Conservation (phyloP, 306 rosid genomes). For the Pyrus communis region DNA sequence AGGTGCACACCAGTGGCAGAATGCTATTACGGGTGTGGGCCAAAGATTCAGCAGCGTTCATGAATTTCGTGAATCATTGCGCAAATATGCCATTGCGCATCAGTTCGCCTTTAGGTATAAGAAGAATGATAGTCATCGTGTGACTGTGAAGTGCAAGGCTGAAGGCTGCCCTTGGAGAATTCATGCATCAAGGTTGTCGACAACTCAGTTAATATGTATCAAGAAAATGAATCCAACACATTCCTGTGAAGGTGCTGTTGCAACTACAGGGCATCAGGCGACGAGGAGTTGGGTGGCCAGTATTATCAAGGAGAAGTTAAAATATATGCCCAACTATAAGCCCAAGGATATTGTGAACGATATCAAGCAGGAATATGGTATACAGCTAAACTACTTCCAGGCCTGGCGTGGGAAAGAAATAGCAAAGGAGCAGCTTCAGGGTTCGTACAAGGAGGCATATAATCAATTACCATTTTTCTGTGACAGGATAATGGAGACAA, state of each 20-base stretch:
- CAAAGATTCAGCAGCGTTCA: conserved; percentile 85
- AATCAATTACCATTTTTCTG: conserved; percentile 76
- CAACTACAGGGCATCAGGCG: conserved; percentile 96
- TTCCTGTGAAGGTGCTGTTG: conserved; percentile 77
- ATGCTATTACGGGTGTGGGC: conserved; percentile 87
- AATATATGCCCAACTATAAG: conserved; percentile 77
- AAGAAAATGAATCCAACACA: conserved; percentile 87
- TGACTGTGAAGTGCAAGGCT: conserved; percentile 97
- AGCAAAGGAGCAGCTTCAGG: conserved; percentile 99
- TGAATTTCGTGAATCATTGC: conserved; percentile 88
- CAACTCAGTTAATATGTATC: conserved; percentile 88
- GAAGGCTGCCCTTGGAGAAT: conserved; percentile 99
- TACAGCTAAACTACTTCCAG: conserved; percentile 91
- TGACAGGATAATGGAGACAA: conserved; percentile 83
- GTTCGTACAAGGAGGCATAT: conserved; percentile 91
- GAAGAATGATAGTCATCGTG: conserved; percentile 97
- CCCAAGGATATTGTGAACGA: conserved; percentile 96
- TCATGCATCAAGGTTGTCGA: conserved; percentile 93
- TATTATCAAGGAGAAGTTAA: conserved; percentile 89
- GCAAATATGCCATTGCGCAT: conserved; percentile 94
- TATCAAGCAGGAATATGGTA: conserved; percentile 90
- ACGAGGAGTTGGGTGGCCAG: conserved; percentile 98
- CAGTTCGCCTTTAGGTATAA: conserved; percentile 92
- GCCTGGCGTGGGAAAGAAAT: conserved; percentile 99
- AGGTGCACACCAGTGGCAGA: conserved; percentile 94